These are phyloP conservation scores for Pseudophaeomoniella oleicola DNA, from an alignment of 2,329 filamentous ascomycete species.

Conservation along the genomic window DNA sequence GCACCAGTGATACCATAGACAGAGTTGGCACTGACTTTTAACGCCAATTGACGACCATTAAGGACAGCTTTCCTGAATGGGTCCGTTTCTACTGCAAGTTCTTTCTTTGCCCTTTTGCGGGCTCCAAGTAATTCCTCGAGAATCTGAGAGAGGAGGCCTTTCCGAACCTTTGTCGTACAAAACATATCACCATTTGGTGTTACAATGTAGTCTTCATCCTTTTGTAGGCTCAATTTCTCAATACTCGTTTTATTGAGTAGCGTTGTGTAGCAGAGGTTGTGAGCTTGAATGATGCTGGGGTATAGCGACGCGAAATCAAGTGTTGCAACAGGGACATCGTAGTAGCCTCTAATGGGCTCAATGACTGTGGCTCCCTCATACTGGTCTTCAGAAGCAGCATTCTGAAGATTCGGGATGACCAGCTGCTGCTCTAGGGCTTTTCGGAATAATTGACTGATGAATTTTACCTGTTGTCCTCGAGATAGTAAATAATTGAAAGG, in stretches of 20 bases:
- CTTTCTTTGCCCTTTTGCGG: slow-evolving; percentile 86
- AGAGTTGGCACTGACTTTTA: slow-evolving; percentile 95
- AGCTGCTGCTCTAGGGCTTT: slow-evolving; percentile 88
- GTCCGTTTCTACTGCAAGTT: slow-evolving; percentile 76
- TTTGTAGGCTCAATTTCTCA: slow-evolving; percentile 61
- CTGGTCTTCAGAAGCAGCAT: slow-evolving; percentile 63
- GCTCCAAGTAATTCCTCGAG: slow-evolving; percentile 83
- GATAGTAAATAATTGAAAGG: slow-evolving; percentile 90
- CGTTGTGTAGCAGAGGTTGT: slow-evolving; percentile 96
- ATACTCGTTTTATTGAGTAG: slow-evolving; percentile 65
- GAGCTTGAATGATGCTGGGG: slow-evolving; percentile 95
- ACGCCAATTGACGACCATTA: slow-evolving; percentile 87
- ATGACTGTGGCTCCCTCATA: slow-evolving; percentile 98
- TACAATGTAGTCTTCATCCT: slow-evolving; percentile 90
- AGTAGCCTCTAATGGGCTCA: slow-evolving; percentile 84
- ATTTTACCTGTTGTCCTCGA: slow-evolving; percentile 91
- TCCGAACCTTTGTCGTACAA: slow-evolving; percentile 73
- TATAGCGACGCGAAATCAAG: slow-evolving; percentile 98
- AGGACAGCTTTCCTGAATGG: slow-evolving; percentile 96
- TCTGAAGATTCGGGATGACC: slow-evolving; percentile 75
- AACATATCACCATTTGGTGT: slow-evolving; percentile 93
- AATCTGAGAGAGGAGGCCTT: slow-evolving; percentile 88
- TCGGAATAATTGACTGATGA: slow-evolving; percentile 91
- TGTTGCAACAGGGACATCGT: slow-evolving; percentile 87
- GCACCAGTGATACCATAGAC: slow-evolving; percentile 96